A percentile compares a stretch with the other conserved stretches of the same genome.
Conservation (phyloP, 2,329 filamentous ascomycete species). For the Alternaria brassicae region DNA sequence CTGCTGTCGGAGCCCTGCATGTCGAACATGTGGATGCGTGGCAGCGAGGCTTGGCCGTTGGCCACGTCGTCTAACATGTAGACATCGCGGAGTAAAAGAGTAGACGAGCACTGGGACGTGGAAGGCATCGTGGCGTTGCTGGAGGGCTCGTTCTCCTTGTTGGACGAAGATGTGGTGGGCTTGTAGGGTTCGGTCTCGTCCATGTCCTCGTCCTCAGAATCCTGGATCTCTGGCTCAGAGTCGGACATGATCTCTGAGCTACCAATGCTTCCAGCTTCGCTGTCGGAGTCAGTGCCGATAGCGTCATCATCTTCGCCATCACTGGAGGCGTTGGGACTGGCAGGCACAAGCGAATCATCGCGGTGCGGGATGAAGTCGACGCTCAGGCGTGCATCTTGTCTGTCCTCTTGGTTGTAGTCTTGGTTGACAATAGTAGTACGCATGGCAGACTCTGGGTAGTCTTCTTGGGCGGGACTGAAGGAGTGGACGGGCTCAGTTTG, state of each 20-base stretch:
- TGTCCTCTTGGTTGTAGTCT: constrained; percentile 6
- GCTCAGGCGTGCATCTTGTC: background rate
- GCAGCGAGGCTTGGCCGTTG: background rate
- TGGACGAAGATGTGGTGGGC: background rate
- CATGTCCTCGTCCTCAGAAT: constrained; percentile 14
- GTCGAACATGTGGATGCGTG: constrained; percentile 1
- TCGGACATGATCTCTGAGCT: constrained; percentile 13
- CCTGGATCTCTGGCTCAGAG: constrained; percentile 11
- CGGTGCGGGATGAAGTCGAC: background rate
- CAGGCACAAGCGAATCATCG: background rate
- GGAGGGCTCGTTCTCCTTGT: background rate
- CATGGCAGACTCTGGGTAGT: constrained; percentile 6
- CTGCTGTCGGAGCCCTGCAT: background rate
- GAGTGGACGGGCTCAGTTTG: background rate
- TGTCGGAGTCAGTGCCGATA: constrained; percentile 15
- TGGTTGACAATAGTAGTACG: constrained; percentile 7
- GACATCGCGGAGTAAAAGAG: background rate
- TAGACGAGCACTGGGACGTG: background rate
- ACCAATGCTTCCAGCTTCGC: constrained; percentile 16
- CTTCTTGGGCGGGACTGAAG: background rate
- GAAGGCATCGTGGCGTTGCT: background rate
- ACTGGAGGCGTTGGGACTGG: background rate
- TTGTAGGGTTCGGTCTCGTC: background rate
- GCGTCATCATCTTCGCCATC: constrained; percentile 11
- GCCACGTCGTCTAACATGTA: constrained; percentile 1